Conservation (phyloP, 495 filamentous ascomycete species). For the Penicillium ochrochloron region DNA sequence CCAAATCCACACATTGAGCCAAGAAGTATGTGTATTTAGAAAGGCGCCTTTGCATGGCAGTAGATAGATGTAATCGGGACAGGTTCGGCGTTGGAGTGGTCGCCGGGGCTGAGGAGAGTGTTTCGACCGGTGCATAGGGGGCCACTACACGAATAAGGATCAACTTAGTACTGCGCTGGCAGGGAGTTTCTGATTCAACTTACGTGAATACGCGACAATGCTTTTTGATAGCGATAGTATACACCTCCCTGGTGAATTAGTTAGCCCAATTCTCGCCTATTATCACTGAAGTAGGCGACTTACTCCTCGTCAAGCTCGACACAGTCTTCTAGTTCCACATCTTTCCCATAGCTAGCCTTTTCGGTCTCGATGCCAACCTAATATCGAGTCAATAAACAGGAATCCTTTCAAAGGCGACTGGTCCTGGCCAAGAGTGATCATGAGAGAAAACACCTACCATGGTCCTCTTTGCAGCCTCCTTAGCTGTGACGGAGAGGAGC, state of each 20-base stretch:
- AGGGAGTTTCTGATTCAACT: slow-evolving; percentile 8
- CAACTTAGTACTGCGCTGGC: not conserved
- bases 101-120: slow-evolving; percentile 31
- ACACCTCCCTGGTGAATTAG: slow-evolving; percentile 21
- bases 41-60: slow-evolving; percentile 26
- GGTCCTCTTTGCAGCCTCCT: slow-evolving; percentile 21
- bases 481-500: slow-evolving; percentile 29
- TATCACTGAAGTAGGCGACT: slow-evolving; percentile 3
- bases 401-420: not conserved
- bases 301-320: slow-evolving; percentile 33
- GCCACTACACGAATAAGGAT: slow-evolving; percentile 23
- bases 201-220: slow-evolving; percentile 37
- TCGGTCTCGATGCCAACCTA: slow-evolving; percentile 35
- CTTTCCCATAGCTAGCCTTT: slow-evolving; percentile 25
- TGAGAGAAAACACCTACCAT: slow-evolving; percentile 12
- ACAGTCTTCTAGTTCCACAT: slow-evolving; percentile 33
- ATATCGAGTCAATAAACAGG: not conserved
- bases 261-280: slow-evolving; percentile 1
- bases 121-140: slow-evolving; percentile 35
- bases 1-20: not conserved
- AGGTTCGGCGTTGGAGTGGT: slow-evolving; percentile 32
- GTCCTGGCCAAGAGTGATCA: not conserved
- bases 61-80: slow-evolving; percentile 36
- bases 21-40: slow-evolving; percentile 9
- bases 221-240: slow-evolving; percentile 29